A percentile compares a stretch with the other conserved stretches of the same genome.
phyloP scores from a whole-genome alignment of 495 filamentous ascomycete genomes.

The Chaetomium tenue region DNA sequence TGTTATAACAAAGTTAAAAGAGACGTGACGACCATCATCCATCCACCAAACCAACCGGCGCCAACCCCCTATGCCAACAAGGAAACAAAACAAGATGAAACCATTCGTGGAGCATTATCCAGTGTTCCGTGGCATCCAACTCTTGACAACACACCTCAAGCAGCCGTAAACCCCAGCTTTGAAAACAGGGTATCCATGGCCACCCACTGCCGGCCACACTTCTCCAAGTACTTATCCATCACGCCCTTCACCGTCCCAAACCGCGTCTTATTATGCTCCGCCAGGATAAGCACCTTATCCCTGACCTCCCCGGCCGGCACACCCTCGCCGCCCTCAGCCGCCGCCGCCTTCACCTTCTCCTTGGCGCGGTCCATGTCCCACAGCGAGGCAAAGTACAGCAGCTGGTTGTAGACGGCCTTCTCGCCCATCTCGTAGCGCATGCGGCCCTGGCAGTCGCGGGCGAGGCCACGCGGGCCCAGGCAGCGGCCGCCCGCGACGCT shows the following conservation, averaged over 20 bases:
- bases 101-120: background rate
- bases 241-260: conserved; percentile 73
- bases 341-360: conserved; percentile 42
- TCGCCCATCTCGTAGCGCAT: conserved; percentile 90
- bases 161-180: conserved; percentile 50
- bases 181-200: conserved; percentile 89
- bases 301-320: conserved; percentile 38
- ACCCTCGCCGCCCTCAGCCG: conserved; percentile 26
- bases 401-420: conserved; percentile 88
- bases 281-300: conserved; percentile 65
- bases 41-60: background rate
- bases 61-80: conserved; percentile 10
- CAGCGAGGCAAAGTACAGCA: conserved; percentile 79
- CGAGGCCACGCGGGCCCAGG: conserved; percentile 79
- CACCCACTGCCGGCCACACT: conserved; percentile 93
- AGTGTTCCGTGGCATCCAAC: conserved; percentile 1
- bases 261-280: conserved; percentile 71
- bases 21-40: background rate
- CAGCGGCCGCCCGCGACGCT: conserved; percentile 88
- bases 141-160: background rate
- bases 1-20: background rate
- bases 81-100: conserved; percentile 6
- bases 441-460: conserved; percentile 74
- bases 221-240: conserved; percentile 85
- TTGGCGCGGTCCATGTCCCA: conserved; percentile 89